A percentile compares a stretch with the other conserved stretches of the same genome.
phyloP scores from a whole-genome alignment of 2,329 filamentous ascomycete species.

The Xenosphaeropsis pyriputrescens region DNA sequence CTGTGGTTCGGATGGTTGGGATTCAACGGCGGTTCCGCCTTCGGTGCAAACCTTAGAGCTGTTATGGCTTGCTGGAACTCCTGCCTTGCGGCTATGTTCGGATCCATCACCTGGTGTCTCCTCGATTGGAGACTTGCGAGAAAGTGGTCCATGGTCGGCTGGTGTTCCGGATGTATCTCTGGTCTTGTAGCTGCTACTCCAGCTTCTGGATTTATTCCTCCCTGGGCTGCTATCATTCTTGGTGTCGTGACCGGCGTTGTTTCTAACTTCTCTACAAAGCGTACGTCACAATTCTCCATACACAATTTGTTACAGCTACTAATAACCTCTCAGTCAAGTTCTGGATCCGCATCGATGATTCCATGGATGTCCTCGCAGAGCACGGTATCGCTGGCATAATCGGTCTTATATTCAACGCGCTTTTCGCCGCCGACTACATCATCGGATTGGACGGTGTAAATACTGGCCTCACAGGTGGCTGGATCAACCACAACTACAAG shows the following conservation, averaged over 20 bases:
- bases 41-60: slow-evolving; percentile 86
- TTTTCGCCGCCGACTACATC: slow-evolving; percentile 56
- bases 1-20: slow-evolving; percentile 99
- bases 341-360: slow-evolving; percentile 51
- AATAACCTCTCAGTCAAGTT: slow-evolving; percentile 17
- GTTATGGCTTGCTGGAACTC: slow-evolving; percentile 98
- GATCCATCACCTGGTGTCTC: slow-evolving; percentile 81
- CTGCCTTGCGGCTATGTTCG: slow-evolving; percentile 68
- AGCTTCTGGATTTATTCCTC: slow-evolving; percentile 52
- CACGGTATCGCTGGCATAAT: slow-evolving; percentile 57
- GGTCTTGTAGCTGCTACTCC: slow-evolving; percentile 58
- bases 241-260: slow-evolving; percentile 49
- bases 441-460: slow-evolving; percentile 69
- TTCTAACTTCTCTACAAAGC: slow-evolving; percentile 56
- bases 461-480: slow-evolving; percentile 51
- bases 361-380: slow-evolving; percentile 58
- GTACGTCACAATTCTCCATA: slow-evolving; percentile 13
- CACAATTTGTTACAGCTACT: slow-evolving; percentile 1
- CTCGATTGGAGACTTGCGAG: slow-evolving; percentile 88
- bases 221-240: slow-evolving; percentile 53
- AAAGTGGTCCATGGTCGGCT: slow-evolving; percentile 79
- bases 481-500: slow-evolving; percentile 60
- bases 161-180: slow-evolving; percentile 58
- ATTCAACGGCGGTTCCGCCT: slow-evolving; percentile 94
- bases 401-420: slow-evolving; percentile 56